Conservation (phyloP, 176 grass and related monocot species). For the Triticum urartu region DNA sequence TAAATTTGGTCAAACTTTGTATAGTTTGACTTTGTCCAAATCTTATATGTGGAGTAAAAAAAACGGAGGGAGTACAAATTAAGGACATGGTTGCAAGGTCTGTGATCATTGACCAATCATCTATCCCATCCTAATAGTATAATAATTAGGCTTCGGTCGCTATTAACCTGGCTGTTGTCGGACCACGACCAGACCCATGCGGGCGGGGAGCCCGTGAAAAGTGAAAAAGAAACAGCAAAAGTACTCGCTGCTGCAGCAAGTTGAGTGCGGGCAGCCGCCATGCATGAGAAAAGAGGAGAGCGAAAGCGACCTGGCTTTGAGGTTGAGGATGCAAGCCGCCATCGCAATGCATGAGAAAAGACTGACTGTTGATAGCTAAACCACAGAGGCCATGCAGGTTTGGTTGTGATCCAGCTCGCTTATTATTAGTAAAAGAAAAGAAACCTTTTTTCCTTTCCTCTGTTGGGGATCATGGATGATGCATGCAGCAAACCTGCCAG, state of each 20-base stretch:
- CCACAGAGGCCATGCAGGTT: neutral
- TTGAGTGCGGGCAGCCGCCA: neutral
- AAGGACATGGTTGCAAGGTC: neutral
- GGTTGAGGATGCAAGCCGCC: no score
- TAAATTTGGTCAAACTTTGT: no score
- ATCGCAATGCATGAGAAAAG: no score
- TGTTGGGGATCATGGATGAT: neutral
- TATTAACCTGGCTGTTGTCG: neutral
- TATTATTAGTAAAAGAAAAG: no score
- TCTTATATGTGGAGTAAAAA: no score
- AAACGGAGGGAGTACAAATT: no score
- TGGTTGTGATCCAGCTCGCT: neutral
- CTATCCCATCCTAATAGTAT: neutral
- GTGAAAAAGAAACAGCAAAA: neutral
- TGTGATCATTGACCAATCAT: neutral
- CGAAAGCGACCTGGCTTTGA: no score
- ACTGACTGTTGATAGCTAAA: no score
- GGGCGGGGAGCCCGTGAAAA: slow-evolving; percentile 12
- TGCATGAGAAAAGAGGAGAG: neutral
- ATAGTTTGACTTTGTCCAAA: no score
- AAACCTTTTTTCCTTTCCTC: neutral
- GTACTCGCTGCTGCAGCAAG: neutral
- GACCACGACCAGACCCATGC: neutral
- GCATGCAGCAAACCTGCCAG: neutral
- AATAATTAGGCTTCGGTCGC: neutral